Evolutionary conservation across 805 yeast genomes (phyloP).

Genomic region (Candida awuae): DNA sequence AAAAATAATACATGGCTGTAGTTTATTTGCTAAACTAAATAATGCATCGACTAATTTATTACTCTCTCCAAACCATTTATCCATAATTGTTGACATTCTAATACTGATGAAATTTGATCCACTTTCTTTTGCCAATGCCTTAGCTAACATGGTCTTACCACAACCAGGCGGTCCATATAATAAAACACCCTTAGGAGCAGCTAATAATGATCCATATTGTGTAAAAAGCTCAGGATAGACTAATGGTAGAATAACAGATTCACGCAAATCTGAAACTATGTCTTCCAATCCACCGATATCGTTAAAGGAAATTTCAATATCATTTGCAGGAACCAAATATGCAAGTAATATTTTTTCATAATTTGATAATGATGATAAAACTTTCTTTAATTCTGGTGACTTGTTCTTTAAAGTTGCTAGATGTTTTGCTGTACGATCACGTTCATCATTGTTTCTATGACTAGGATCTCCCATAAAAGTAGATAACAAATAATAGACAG

Average conservation of each 20-base stretch:
- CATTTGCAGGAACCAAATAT: conserved; percentile 77
- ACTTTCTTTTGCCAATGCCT: conserved; percentile 86
- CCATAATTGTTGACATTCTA: conserved; percentile 90
- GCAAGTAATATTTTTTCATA: conserved; percentile 76
- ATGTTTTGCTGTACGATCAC: conserved; percentile 51
- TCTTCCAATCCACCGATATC: conserved; percentile 87
- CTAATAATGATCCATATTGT: conserved; percentile 58
- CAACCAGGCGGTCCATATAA: conserved; percentile 96
- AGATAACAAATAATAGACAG: conserved; percentile 41
- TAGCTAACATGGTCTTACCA: conserved; percentile 96
- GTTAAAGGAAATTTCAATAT: conserved; percentile 63
- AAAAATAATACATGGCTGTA: conserved; percentile 91
- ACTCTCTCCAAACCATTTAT: conserved; percentile 96
- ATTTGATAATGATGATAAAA: conserved; percentile 37
- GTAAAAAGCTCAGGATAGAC: conserved; percentile 69
- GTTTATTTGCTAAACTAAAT: conserved; percentile 78
- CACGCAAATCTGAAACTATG: conserved; percentile 78
- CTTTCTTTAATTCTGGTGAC: conserved; percentile 51
- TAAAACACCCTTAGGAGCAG: conserved; percentile 91
- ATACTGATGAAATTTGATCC: conserved; percentile 88
- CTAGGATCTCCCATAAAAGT: conserved; percentile 26
- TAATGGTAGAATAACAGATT: conserved; percentile 81
- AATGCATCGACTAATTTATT: conserved; percentile 91
- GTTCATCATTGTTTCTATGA: conserved; percentile 46
- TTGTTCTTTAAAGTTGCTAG: conserved; percentile 47